These are phyloP conservation scores for Mucor lusitanicus DNA, from an alignment of 371 early-diverging fungal species.

Conservation along the genomic window DNA sequence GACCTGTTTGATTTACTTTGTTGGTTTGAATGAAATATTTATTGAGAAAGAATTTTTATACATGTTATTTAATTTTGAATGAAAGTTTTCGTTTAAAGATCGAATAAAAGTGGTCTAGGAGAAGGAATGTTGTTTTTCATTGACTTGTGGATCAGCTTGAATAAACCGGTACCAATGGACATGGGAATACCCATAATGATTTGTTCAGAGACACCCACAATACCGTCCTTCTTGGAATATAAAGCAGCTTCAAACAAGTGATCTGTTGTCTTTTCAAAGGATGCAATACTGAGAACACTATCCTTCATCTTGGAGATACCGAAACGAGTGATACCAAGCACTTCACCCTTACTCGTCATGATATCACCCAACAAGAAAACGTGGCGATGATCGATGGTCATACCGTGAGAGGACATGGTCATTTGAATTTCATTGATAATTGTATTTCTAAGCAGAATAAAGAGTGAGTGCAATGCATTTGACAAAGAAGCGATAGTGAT, in stretches of 20 bases:
- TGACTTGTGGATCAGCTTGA: conserved; percentile 82
- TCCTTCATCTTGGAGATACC: conserved; percentile 99
- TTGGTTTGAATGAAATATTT: not conserved
- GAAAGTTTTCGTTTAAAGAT: conserved; percentile 27
- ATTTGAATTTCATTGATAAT: conserved; percentile 89
- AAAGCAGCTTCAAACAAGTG: conserved; percentile 98
- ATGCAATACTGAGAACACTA: conserved; percentile 99
- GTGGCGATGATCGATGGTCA: conserved; percentile 98
- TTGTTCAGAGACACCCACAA: conserved; percentile 98
- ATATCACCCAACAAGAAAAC: conserved; percentile 98
- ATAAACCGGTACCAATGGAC: conserved; percentile 96
- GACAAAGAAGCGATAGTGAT: not conserved
- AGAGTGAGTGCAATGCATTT: not conserved
- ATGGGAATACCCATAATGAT: conserved; percentile 99
- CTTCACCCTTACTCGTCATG: conserved; percentile 99
- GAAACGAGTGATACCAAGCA: conserved; percentile 98
- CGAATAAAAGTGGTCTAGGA: conserved; percentile 66
- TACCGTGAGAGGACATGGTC: conserved; percentile 90
- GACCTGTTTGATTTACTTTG: not conserved
- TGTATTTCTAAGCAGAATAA: conserved; percentile 45
- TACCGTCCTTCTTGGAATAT: conserved; percentile 88
- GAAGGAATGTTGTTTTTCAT: conserved; percentile 57
- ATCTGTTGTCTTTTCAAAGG: conserved; percentile 99
- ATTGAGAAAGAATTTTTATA: not conserved
- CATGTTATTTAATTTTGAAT: not conserved